Conservation (phyloP, 345 rosid species). For the Salix dunnii region DNA sequence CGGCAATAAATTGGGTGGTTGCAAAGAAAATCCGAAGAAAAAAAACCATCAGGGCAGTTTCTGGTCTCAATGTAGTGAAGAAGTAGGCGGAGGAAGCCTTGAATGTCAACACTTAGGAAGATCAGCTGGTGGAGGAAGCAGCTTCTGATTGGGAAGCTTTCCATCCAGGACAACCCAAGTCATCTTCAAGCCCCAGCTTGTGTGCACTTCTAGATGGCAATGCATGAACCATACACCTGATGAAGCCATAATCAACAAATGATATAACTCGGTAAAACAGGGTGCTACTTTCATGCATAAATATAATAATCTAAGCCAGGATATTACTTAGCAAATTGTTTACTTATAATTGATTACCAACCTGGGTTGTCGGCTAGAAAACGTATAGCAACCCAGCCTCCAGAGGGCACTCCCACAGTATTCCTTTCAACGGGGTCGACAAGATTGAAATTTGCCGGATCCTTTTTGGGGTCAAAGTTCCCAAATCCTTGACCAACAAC, state of each 20-base stretch:
- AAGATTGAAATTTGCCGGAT: slow-evolving; percentile 12
- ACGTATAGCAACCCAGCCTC: slow-evolving; percentile 18
- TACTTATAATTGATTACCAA: background rate
- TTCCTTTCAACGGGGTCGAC: slow-evolving; percentile 17
- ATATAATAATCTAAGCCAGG: background rate
- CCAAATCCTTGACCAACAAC: slow-evolving; percentile 20
- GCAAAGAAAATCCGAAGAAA: background rate
- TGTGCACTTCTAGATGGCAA: slow-evolving; percentile 17
- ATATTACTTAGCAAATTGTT: background rate
- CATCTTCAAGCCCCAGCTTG: slow-evolving; percentile 16
- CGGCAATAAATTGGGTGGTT: background rate
- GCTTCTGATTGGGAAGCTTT: slow-evolving; percentile 11
- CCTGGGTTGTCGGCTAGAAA: slow-evolving; percentile 20
- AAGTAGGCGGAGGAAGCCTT: background rate
- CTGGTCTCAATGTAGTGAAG: background rate
- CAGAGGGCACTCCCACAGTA: slow-evolving; percentile 16
- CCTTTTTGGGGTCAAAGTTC: slow-evolving; percentile 8
- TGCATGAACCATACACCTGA: slow-evolving; percentile 17
- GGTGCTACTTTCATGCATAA: background rate
- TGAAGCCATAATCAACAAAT: background rate
- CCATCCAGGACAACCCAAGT: slow-evolving; percentile 14
- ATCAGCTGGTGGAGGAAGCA: slow-evolving; percentile 13
- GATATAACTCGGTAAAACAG: background rate
- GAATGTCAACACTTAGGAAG: slow-evolving; percentile 11
- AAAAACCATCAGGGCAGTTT: background rate